A percentile compares a stretch with the other conserved stretches of the same genome.
phyloP scores from a whole-genome alignment of 2,329 filamentous ascomycete species.

The Sphaceloma murrayae region DNA sequence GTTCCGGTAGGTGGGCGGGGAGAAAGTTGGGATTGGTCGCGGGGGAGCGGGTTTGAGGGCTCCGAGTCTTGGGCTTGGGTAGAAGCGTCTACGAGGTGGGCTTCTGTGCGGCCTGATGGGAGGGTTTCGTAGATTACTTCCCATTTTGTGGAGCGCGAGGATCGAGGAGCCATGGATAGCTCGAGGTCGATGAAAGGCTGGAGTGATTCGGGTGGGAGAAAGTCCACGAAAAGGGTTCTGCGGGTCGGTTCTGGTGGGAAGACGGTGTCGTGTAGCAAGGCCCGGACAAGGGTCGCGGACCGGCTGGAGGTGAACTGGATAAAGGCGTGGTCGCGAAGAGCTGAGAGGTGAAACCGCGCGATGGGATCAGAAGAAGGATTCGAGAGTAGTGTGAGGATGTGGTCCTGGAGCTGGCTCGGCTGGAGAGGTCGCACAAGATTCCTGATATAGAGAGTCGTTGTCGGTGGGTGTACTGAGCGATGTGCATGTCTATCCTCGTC shows the following conservation, averaged over 20 bases:
- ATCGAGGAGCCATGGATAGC: too few relatives aligned
- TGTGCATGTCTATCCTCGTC: constrained; percentile 13
- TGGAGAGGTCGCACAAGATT: constrained; percentile 84
- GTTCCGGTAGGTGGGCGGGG: too few relatives aligned
- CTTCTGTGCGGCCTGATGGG: too few relatives aligned
- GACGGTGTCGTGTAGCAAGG: constrained; percentile 62
- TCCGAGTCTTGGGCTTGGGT: too few relatives aligned
- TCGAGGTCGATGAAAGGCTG: constrained; percentile 38
- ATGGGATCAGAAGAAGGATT: constrained; percentile 51
- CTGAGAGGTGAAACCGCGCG: constrained; percentile 66
- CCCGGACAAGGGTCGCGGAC: constrained; percentile 67
- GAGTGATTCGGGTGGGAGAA: constrained; percentile 67
- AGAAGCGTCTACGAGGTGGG: too few relatives aligned
- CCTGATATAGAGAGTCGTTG: constrained; percentile 74
- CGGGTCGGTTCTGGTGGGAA: constrained; percentile 84
- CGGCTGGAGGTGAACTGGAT: constrained; percentile 58
- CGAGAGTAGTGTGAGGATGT: constrained; percentile 58
- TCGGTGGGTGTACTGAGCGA: constrained; percentile 35
- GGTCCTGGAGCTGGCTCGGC: constrained; percentile 53
- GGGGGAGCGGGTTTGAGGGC: too few relatives aligned
- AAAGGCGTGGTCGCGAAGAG: constrained; percentile 80
- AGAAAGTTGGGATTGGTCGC: too few relatives aligned
- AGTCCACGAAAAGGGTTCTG: constrained; percentile 81
- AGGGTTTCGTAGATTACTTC: too few relatives aligned
- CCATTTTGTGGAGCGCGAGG: too few relatives aligned